Base-by-base conservation (phyloP, 352 stramenopile species). In the Pythium aphanidermatum region DNA sequence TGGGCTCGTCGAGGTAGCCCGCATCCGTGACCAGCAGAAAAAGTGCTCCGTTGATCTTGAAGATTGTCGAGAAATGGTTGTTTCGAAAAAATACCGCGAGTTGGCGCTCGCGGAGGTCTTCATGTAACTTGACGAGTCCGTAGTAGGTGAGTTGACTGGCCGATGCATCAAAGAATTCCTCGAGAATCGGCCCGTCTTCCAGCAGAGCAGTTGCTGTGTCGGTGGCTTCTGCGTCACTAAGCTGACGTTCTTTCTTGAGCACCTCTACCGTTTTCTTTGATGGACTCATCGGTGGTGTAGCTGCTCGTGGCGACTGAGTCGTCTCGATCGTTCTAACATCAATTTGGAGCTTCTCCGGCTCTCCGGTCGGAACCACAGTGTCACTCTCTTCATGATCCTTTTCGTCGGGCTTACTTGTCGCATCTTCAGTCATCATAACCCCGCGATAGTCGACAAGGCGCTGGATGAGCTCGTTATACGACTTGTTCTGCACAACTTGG, bases 401-500 rank as follows among this genome's bases (percentile, higher is more conserved):
- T 10, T 49, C 47, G 29, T 47, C 26, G 17, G 19, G 17, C 23
- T 45, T n/a, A 14, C 21, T 41, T 4, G 48, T 34, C 8, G 42
- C 46, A 32, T 67, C 60, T 46, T 81, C 84, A 13, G 62, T 89
- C 71, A 81, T 73, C 28, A 74, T 68, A 35, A 91, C 61, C 20
- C 64, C 76, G 20, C 79, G 79, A 46, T 88, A 91, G 53, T 97
- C 68, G 29, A 99, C 92, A 4, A 99, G 63, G 2, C 76, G 73
- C 57, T 98, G 95, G 35, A 99, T 86, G 21, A 98, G 69, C 48
- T 99, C 90, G 71, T 99, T 99, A 74, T 99, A 99, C 34, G 86
- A 97, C 55, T 96, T 95, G 46, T 82, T 79, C 26, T 78, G 74
- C 42, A 98, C 67, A 4, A 97, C 71, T 21, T 65, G 56, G 46